Percentiles rank a stretch among this genome's conserved stretches.
These are phyloP conservation scores for Cephalotrichum gorgonifer DNA, from an alignment of 2,329 filamentous ascomycete species.

Conservation along the genomic window DNA sequence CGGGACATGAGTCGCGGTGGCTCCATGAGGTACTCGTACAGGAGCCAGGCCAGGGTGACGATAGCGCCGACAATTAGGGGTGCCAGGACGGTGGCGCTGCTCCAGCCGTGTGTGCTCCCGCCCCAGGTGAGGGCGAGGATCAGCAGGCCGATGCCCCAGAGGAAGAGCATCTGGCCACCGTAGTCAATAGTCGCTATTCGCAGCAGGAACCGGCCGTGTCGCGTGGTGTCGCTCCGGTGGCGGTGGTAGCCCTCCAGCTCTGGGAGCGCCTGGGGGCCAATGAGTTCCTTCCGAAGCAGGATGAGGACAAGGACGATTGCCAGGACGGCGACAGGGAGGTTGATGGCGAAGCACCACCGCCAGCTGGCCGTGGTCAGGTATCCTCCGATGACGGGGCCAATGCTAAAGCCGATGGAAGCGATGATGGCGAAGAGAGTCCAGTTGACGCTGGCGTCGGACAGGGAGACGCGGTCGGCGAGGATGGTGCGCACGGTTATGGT, in stretches of 20 bases:
- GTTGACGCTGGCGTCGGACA: constrained; percentile 51
- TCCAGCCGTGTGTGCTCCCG: constrained; percentile 42
- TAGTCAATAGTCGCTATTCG: constrained; percentile 45
- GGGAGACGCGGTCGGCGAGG: constrained; percentile 53
- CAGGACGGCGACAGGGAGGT: constrained; percentile 45
- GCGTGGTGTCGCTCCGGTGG: constrained; percentile 8
- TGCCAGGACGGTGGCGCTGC: constrained; percentile 33
- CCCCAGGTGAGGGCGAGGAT: constrained; percentile 47
- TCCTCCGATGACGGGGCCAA: constrained; percentile 52
- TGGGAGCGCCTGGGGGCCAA: constrained; percentile 37
- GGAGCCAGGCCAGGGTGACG: constrained; percentile 30
- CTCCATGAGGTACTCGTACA: constrained; percentile 44
- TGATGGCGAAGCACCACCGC: constrained; percentile 59
- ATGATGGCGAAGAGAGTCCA: constrained; percentile 52
- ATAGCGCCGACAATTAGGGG: constrained; percentile 35
- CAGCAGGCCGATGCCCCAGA: constrained; percentile 42
- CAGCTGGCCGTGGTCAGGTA: constrained; percentile 32
- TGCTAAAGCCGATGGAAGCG: constrained; percentile 45
- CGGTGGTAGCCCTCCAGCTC: constrained; percentile 16
- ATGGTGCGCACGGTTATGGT: constrained; percentile 51
- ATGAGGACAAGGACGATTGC: constrained; percentile 30
- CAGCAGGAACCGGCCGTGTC: no score
- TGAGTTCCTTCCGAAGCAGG: constrained; percentile 46
- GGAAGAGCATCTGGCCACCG: constrained; percentile 45
- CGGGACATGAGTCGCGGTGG: constrained; percentile 34